Evolutionary conservation across 2,329 filamentous ascomycete species (phyloP).

Genomic region (Cyphellophora attinorum): DNA sequence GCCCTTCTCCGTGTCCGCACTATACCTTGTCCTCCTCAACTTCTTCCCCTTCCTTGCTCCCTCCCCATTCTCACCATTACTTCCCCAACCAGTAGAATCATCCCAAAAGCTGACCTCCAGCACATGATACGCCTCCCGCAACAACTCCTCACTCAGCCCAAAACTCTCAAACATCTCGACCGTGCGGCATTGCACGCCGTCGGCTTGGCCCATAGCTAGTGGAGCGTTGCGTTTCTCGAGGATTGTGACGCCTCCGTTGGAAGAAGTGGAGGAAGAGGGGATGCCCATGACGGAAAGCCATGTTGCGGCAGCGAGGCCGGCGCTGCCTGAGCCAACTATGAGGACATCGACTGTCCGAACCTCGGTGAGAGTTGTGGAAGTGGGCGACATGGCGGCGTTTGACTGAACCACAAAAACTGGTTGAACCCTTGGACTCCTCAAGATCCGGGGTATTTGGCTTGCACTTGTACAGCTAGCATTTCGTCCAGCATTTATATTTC

Average conservation of each 20-base stretch:
- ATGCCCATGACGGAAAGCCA: conserved; percentile 53
- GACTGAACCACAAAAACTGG: too few relatives aligned
- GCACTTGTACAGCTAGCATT: too few relatives aligned
- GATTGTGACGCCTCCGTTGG: conserved; percentile 24
- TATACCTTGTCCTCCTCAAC: conserved; percentile 28
- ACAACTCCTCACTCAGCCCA: conserved; percentile 43
- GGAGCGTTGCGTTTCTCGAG: conserved; percentile 48
- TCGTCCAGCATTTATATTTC: too few relatives aligned
- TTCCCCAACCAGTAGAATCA: conserved; percentile 22
- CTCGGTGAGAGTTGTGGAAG: conserved; percentile 10
- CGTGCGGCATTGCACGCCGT: conserved; percentile 52
- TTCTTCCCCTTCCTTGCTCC: background rate
- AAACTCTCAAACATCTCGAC: conserved; percentile 56
- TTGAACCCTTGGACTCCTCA: too few relatives aligned
- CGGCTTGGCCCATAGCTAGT: conserved; percentile 51
- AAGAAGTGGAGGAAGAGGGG: conserved; percentile 2
- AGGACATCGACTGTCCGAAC: conserved; percentile 40
- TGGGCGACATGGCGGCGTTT: background rate
- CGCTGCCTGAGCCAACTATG: conserved; percentile 53
- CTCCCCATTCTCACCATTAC: conserved; percentile 3
- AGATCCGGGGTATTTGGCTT: too few relatives aligned
- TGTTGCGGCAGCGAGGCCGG: conserved; percentile 50
- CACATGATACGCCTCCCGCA: conserved; percentile 49
- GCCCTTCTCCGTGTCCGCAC: conserved; percentile 45
- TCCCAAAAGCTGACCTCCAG: conserved; percentile 50